Conservation (phyloP, 2,329 filamentous ascomycete species). For the Nemania sp. region DNA sequence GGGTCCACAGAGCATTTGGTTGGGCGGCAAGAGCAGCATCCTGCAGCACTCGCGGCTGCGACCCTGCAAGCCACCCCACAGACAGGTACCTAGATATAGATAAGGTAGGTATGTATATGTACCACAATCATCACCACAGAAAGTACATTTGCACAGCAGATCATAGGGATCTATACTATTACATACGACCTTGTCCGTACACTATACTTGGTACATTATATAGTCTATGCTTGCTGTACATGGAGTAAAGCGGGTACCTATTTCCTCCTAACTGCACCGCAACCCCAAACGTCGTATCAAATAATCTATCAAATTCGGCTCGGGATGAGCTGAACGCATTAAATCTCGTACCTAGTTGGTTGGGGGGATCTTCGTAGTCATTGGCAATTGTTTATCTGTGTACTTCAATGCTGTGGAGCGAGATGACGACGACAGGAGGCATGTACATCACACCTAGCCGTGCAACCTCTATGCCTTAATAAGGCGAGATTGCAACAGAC, state of each 20-base stretch:
- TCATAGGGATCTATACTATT: too few species aligned
- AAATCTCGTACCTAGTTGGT: neutral
- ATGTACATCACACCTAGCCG: too few species aligned
- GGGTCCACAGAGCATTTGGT: slow-evolving; percentile 26
- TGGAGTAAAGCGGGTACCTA: neutral
- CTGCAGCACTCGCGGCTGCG: slow-evolving; percentile 39
- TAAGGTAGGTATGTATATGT: neutral
- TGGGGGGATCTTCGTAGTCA: neutral
- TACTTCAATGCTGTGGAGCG: neutral
- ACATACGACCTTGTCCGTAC: neutral
- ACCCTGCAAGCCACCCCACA: slow-evolving; percentile 24
- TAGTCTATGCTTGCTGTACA: neutral
- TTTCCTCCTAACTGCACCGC: slow-evolving; percentile 4
- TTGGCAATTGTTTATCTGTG: neutral
- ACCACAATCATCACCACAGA: neutral
- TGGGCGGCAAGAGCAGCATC: slow-evolving; percentile 35
- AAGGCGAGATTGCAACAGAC: too few species aligned
- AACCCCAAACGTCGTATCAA: slow-evolving; percentile 15
- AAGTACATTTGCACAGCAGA: too few species aligned
- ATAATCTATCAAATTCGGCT: neutral
- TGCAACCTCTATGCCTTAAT: too few species aligned
- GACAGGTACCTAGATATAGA: too few species aligned
- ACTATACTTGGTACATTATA: neutral
- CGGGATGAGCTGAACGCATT: slow-evolving; percentile 7
- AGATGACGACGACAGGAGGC: neutral